A percentile compares a stretch with the other conserved stretches of the same genome.
phyloP scores from a whole-genome alignment of 495 filamentous ascomycete species.

The Hyaloscypha hepaticicola region DNA sequence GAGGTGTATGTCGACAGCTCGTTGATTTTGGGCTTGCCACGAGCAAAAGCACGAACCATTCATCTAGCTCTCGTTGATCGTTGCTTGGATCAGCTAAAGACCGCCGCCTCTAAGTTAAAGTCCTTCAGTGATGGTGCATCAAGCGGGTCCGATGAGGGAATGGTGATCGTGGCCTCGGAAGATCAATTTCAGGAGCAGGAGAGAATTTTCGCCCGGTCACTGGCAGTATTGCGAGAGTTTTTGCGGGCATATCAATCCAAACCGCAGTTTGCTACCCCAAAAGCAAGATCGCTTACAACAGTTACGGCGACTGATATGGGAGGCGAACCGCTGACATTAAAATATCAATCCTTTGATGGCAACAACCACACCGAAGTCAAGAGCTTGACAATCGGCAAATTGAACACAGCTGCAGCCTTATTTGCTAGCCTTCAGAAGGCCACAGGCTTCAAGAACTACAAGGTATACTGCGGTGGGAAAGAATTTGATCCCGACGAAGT shows the following conservation, averaged over 20 bases:
- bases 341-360: conserved; percentile 72
- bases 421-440: conserved; percentile 59
- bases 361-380: conserved; percentile 53
- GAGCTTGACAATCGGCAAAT: conserved; percentile 59
- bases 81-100: conserved; percentile 72
- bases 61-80: conserved; percentile 76
- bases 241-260: conserved; percentile 46
- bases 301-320: conserved; percentile 39
- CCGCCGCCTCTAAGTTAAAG: conserved; percentile 63
- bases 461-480: conserved; percentile 49
- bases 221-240: conserved; percentile 51
- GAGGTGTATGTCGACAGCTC: conserved; percentile 66
- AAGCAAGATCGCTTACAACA: conserved; percentile 40
- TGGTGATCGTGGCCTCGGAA: conserved; percentile 47
- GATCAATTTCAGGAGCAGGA: conserved; percentile 45
- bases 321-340: conserved; percentile 64
- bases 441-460: conserved; percentile 72
- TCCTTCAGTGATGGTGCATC: conserved; percentile 34
- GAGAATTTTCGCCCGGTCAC: conserved; percentile 62
- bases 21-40: conserved; percentile 43
- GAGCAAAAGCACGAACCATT: conserved; percentile 52
- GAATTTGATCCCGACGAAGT: conserved; percentile 47
- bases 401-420: conserved; percentile 68
- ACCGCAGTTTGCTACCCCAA: conserved; percentile 48
- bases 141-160: conserved; percentile 47